phyloP scores from a whole-genome alignment of 108 stramenopile species.

The Pseudonitzschia multiseries region DNA sequence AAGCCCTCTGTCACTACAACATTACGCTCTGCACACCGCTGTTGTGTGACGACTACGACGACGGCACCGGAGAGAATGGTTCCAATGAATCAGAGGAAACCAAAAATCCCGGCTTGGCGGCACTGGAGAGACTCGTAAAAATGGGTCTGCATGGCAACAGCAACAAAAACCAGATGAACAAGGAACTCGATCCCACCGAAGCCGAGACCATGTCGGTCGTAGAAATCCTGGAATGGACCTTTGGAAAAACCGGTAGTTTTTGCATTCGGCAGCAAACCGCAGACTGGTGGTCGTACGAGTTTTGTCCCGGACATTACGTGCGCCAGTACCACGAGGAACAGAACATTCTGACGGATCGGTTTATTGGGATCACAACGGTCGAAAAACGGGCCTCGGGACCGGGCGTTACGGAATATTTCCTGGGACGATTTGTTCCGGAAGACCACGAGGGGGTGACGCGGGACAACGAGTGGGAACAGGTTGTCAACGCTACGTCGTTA shows the following conservation, averaged over 20 bases:
- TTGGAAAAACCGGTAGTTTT: slow-evolving; percentile 12
- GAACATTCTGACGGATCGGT: slow-evolving; percentile 39
- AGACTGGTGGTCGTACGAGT: slow-evolving; percentile 73
- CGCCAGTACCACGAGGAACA: slow-evolving; percentile 68
- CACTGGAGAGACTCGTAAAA: neutral
- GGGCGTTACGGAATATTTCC: slow-evolving; percentile 50
- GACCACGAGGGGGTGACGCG: slow-evolving; percentile 40
- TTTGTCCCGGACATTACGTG: slow-evolving; percentile 61
- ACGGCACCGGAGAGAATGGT: neutral
- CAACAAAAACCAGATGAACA: slow-evolving; percentile 4
- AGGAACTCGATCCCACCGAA: slow-evolving; percentile 11
- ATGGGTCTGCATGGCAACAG: neutral
- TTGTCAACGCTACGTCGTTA: slow-evolving; percentile 55
- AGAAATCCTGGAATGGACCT: slow-evolving; percentile 25
- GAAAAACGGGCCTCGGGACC: neutral
- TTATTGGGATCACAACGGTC: slow-evolving; percentile 28
- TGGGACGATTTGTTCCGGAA: slow-evolving; percentile 54
- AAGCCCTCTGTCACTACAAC: slow-evolving; percentile 49
- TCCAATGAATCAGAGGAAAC: neutral
- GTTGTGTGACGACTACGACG: slow-evolving; percentile 46
- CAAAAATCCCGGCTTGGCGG: neutral
- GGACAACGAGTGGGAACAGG: slow-evolving; percentile 65
- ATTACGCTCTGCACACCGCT: slow-evolving; percentile 74
- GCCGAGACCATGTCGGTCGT: slow-evolving; percentile 24
- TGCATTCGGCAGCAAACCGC: slow-evolving; percentile 29